Evolutionary conservation across 331 rosid species (phyloP).

Genomic region (Stylosanthes scabra): DNA sequence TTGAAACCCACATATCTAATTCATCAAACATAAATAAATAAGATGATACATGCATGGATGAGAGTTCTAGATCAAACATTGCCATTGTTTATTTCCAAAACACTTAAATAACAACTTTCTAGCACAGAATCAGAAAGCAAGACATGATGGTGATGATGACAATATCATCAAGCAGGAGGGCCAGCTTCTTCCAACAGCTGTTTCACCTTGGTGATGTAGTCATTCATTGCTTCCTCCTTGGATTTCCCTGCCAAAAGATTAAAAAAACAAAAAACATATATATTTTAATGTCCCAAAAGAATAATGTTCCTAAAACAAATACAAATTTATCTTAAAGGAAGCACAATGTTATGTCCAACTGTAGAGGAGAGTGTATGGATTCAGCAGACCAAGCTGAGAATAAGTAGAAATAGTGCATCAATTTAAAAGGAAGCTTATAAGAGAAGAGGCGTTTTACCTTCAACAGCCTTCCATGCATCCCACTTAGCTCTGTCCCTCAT

Average conservation of each 20-base stretch:
- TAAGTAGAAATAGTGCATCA: too few relatives aligned
- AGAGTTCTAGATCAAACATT: constrained; percentile 31
- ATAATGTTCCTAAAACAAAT: neutral
- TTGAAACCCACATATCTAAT: constrained; percentile 25
- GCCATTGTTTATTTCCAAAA: constrained; percentile 42
- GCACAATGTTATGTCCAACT: neutral
- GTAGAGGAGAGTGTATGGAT: too few relatives aligned
- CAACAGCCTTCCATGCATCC: constrained; percentile 99
- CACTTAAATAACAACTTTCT: constrained; percentile 9
- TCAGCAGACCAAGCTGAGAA: too few relatives aligned
- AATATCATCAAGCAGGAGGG: constrained; percentile 47
- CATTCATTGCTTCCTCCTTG: constrained; percentile 86
- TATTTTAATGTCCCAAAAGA: too few relatives aligned
- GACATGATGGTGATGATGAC: neutral
- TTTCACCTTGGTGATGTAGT: constrained; percentile 94
- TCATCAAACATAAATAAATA: constrained; percentile 19
- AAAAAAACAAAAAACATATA: neutral
- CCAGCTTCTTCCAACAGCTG: constrained; percentile 82
- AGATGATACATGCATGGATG: neutral
- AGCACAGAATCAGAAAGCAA: constrained; percentile 40
- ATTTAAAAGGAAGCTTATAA: neutral
- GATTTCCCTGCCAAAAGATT: constrained; percentile 71
- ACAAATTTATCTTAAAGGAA: constrained; percentile 5
- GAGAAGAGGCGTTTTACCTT: constrained; percentile 56
- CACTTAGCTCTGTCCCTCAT: constrained; percentile 89